A percentile compares a stretch with the other conserved stretches of the same genome.
Evolutionary conservation across 192 early-diverging fungal species (phyloP).

Genomic region (Backusella macrospora): DNA sequence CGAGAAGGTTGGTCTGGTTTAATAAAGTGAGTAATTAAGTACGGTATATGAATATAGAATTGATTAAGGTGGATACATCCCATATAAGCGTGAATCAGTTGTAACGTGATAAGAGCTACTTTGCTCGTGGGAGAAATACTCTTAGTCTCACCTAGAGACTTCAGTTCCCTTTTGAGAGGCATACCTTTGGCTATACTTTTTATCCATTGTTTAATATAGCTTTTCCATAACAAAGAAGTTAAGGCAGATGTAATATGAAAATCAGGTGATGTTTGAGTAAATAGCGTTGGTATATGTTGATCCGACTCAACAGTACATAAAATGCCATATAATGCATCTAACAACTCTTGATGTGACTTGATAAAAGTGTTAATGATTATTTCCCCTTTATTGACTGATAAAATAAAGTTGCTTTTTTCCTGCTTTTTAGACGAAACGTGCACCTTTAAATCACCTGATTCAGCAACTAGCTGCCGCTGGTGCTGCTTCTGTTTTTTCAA

Average conservation of each 20-base stretch:
- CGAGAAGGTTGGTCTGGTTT: not conserved
- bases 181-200: not conserved
- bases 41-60: conserved; percentile 14
- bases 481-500: not conserved
- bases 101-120: not conserved
- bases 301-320: not conserved
- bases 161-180: not conserved
- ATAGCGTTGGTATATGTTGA: not conserved
- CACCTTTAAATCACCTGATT: not conserved
- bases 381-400: conserved; percentile 7
- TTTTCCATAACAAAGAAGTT: not conserved
- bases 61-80: conserved; percentile 3
- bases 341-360: conserved; percentile 16
- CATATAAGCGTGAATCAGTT: not conserved
- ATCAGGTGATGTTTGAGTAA: not conserved
- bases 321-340: not conserved
- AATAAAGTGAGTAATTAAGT: not conserved
- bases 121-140: not conserved
- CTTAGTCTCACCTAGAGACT: not conserved
- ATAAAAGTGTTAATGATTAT: conserved; percentile 3
- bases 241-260: not conserved
- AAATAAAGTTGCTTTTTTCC: not conserved
- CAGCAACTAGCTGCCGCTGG: not conserved
- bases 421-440: not conserved
- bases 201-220: not conserved